Percentiles rank a stretch among this genome's conserved stretches.
Evolutionary conservation across 495 filamentous ascomycete species (phyloP).

Genomic region (Neurospora sp.): DNA sequence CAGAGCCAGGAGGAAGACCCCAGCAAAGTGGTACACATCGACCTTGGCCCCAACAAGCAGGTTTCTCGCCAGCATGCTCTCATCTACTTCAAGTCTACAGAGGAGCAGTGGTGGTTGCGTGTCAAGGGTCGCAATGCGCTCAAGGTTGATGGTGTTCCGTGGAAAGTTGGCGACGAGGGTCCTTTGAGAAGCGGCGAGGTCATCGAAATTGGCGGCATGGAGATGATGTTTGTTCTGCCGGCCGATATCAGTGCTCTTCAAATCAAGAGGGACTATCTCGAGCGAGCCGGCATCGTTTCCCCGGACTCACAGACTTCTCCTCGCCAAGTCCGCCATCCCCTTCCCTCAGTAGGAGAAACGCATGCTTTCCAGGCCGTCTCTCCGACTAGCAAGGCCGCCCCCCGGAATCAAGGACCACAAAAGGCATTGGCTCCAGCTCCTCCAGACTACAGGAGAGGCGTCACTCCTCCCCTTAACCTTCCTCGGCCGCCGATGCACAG

Average conservation of each 20-base stretch:
- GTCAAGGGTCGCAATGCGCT: constrained; percentile 89
- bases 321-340: constrained; percentile 34
- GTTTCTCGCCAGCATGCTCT: constrained; percentile 82
- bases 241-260: constrained; percentile 43
- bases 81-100: constrained; percentile 67
- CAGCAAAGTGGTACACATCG: constrained; percentile 61
- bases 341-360: constrained; percentile 33
- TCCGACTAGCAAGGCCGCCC: constrained; percentile 19
- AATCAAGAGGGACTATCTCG: constrained; percentile 46
- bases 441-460: constrained; percentile 57
- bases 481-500: constrained; percentile 26
- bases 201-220: constrained; percentile 78
- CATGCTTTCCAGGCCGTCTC: constrained; percentile 17
- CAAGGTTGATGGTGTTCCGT: constrained; percentile 58
- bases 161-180: constrained; percentile 55
- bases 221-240: constrained; percentile 98
- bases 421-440: constrained; percentile 58
- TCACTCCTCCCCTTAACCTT: constrained; percentile 47
- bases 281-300: constrained; percentile 36
- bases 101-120: constrained; percentile 63
- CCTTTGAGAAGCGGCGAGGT: constrained; percentile 73
- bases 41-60: constrained; percentile 85
- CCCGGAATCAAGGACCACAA: constrained; percentile 18
- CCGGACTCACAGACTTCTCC: constrained; percentile 12
- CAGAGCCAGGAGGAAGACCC: constrained; percentile 22